These are phyloP conservation scores for Ambrosiella beaveri DNA, from an alignment of 2,329 filamentous ascomycete genomes.

Conservation along the genomic window DNA sequence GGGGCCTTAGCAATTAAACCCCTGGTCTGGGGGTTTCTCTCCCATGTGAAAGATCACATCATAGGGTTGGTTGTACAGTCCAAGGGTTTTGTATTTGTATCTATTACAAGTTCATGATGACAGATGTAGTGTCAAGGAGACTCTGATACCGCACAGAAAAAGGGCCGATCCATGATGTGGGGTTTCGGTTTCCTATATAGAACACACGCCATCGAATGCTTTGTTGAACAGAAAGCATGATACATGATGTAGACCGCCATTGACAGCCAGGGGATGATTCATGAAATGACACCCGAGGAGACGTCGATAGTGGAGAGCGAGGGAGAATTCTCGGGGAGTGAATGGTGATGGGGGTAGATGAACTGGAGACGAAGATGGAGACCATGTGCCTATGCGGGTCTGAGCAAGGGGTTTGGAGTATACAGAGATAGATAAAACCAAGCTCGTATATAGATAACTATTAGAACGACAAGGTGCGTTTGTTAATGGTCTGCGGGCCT, in stretches of 20 bases:
- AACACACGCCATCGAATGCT: background rate
- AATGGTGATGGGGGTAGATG: background rate
- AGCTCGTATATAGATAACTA: background rate
- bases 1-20: background rate
- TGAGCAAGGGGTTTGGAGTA: background rate
- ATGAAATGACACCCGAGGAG: background rate
- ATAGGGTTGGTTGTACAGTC: too few relatives aligned
- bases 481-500: background rate
- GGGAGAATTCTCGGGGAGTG: background rate
- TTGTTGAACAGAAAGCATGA: background rate
- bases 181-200: background rate
- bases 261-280: background rate
- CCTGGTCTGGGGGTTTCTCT: background rate
- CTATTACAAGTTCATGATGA: too few relatives aligned
- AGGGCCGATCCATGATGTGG: background rate
- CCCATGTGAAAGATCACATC: background rate
- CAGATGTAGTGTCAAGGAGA: too few relatives aligned
- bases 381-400: background rate
- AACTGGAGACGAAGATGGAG: background rate
- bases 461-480: background rate
- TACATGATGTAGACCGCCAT: background rate
- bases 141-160: too few relatives aligned
- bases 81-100: too few relatives aligned
- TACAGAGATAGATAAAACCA: background rate
- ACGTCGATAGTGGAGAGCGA: background rate